phyloP scores from a whole-genome alignment of 1,284 basidiomycete species.

The Tilletia setariae region DNA sequence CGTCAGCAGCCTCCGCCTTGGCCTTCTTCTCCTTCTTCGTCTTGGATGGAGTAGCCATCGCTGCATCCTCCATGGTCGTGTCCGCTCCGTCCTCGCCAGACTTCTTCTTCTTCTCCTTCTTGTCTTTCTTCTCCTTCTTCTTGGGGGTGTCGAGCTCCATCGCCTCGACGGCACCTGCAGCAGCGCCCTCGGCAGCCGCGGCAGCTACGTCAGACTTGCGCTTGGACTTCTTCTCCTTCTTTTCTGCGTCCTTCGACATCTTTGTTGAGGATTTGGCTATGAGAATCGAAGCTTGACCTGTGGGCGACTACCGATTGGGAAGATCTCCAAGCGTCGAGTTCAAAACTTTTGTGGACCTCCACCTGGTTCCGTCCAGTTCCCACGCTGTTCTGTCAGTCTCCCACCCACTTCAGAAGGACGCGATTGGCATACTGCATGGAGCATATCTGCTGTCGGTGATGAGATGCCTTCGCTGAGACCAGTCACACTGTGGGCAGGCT shows the following conservation, averaged over 20 bases:
- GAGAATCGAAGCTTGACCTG: no score
- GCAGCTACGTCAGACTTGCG: slow-evolving; percentile 5
- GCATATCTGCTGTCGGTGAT: no score
- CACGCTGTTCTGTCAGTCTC: no score
- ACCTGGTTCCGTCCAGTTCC: no score
- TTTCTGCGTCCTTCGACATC: slow-evolving; percentile 13
- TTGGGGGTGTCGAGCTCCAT: slow-evolving; percentile 7
- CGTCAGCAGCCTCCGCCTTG: slow-evolving; percentile 6
- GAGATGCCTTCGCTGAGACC: no score
- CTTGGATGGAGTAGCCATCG: background rate
- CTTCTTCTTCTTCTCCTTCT: slow-evolving; percentile 8
- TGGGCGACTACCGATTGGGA: no score
- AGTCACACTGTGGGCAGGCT: no score
- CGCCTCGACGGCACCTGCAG: background rate
- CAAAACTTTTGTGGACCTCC: no score
- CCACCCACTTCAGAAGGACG: no score
- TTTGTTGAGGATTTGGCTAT: background rate
- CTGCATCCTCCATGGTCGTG: background rate
- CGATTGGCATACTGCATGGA: no score
- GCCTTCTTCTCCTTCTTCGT: slow-evolving; percentile 7
- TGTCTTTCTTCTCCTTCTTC: slow-evolving; percentile 20
- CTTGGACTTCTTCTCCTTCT: slow-evolving; percentile 17
- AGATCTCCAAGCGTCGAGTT: no score
- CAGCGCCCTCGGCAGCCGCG: no score
- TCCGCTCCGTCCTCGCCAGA: background rate